Evolutionary conservation across 1,139 yeast genomes (phyloP).

Genomic region (Geotrichum phurueaensis): DNA sequence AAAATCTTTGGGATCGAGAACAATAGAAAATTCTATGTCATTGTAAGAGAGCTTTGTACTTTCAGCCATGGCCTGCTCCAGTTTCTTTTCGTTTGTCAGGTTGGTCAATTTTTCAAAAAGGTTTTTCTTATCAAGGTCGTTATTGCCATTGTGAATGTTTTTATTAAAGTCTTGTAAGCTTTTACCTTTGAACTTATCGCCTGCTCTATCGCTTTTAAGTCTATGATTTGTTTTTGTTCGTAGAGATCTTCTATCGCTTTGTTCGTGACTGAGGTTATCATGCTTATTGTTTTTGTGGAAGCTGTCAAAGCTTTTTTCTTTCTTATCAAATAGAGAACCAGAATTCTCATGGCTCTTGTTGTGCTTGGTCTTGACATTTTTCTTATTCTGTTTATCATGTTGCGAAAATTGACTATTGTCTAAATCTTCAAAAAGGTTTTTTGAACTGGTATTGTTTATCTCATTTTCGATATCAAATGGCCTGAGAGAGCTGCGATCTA

Average conservation of each 20-base stretch:
- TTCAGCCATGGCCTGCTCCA: neutral
- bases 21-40: neutral
- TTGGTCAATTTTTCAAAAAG: conserved; percentile 7
- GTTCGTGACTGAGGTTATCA: neutral
- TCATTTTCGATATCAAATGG: conserved; percentile 5
- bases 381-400: neutral
- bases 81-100: neutral
- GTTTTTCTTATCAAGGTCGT: neutral
- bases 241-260: neutral
- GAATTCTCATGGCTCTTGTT: neutral
- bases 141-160: neutral
- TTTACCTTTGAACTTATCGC: neutral
- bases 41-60: neutral
- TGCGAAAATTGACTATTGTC: neutral
- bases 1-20: conserved; percentile 4
- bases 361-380: neutral
- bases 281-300: neutral
- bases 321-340: neutral
- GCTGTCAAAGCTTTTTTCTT: neutral
- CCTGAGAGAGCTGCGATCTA: conserved; percentile 2
- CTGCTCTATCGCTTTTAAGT: neutral
- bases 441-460: neutral
- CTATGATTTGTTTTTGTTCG: neutral
- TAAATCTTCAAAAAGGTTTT: neutral
- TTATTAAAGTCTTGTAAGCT: neutral